Percentiles rank a stretch among this genome's conserved stretches.
Conservation (phyloP, 1,284 basidiomycete species). For the Malassezia psittaci region DNA sequence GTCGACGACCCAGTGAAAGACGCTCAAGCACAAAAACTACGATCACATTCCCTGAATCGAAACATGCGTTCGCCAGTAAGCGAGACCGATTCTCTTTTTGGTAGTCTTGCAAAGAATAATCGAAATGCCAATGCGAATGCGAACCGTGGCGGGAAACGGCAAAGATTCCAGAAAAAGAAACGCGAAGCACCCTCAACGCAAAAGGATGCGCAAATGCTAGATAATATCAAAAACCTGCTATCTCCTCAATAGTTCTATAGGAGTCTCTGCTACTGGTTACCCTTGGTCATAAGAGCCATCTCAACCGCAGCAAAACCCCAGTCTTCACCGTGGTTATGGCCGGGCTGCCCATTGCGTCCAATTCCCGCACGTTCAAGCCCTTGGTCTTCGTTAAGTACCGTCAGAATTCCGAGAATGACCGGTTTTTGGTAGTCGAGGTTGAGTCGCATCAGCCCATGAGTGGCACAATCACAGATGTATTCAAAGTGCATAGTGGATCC, state of each 20-base stretch:
- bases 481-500: conserved; percentile 51
- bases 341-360: conserved; percentile 56
- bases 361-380: conserved; percentile 83
- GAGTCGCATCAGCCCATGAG: conserved; percentile 83
- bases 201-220: conserved; percentile 17
- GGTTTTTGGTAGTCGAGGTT: conserved; percentile 88
- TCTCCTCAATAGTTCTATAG: conserved; percentile 13
- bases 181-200: conserved; percentile 8
- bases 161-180: conserved; percentile 10
- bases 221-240: conserved; percentile 17
- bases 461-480: conserved; percentile 88
- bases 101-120: conserved; percentile 10
- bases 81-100: conserved; percentile 14
- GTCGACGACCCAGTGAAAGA: conserved; percentile 7
- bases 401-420: conserved; percentile 92
- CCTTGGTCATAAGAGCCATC: conserved; percentile 38
- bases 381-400: conserved; percentile 83
- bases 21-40: not conserved
- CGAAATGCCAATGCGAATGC: not conserved
- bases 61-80: not conserved
- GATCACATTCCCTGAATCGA: not conserved
- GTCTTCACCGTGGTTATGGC: conserved; percentile 89
- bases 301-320: conserved; percentile 93
- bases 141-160: conserved; percentile 4
- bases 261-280: not conserved